Evolutionary conservation across 148 eudicot species (phyloP), one percentile per base, ranked within the genome.

Genomic region (Nepenthes gracilis): DNA sequence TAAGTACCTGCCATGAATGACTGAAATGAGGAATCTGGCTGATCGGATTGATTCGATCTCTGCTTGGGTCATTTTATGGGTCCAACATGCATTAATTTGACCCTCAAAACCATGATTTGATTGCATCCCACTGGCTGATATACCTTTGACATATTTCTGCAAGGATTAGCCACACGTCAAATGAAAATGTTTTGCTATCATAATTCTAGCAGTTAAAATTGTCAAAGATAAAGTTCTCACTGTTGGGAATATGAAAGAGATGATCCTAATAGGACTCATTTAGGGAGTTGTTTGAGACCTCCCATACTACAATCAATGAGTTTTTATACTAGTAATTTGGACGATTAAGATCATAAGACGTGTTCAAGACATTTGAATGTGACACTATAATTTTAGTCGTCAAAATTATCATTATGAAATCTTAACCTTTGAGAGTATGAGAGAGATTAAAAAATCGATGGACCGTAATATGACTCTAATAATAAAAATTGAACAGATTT

Each of bases 71-170:
- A 93, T 64, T 61, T 84, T 81, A 75, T 93, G 99, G 47, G 79
- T 86, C 99, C 99, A 93, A 67, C 99, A 93, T 15, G 99, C 99
- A 68, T 83, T 76, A 12, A 86, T 59, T 76, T 93, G 99, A 55
- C 99, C 99, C 64, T 88, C 99, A 63, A 93, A 81, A 58, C 96
- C 96, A 65, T 81, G 72, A 67, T 75, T 88, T 5, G 96, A 78
- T 67, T 93, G 99, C 99, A 93, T 88, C 59, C 98, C 98, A 43
- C 74, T 77, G 57, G 86, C 64, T 58, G 96, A 83, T 74, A 93
- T 82, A 2, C 82, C 88, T 72, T 88, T 79, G 48, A 88, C 98
- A 66, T 93, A 93, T 70, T 86, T 85, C 98, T 93, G 85, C 68
- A 70, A 8, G 47, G 40, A 61, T 50, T 52, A 35, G 35, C 35